Evolutionary conservation across 768 basidiomycete species (phyloP), one percentile per base, ranked within the genome.

Genomic region (Obba rivulosa): DNA sequence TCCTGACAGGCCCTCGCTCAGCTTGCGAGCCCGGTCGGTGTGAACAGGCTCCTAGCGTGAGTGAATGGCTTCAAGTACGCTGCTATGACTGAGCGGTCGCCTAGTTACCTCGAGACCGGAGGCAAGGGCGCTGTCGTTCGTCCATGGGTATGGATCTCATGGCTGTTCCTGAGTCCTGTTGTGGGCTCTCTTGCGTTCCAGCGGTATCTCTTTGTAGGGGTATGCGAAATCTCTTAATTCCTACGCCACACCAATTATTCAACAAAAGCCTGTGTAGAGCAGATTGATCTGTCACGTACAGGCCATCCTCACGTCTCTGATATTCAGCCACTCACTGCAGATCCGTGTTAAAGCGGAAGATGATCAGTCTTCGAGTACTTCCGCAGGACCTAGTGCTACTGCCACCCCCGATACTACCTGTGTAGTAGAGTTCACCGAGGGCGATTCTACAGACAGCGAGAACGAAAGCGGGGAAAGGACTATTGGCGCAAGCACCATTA

Each of bases 111-210:
- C 8, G 84, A 87, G 64, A 74, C 65, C 7, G 64, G 66, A 14
- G 80, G 79, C 3, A 58, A 74, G 49, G 73, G 63, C 17, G 70
- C 81, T 0, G 57, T 65, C 3, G 64, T 83, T 34, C 73, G 75
- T 21, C 86, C 86, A 1, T 85, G 84, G 78, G 75, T 87, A 9
- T 88, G 85, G 84, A 74, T 87, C 28, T 40, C 63, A 0, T 66
- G 68, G 62, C 66, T 82, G 17, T 74, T 81, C 53, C 38, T 76
- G 3, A 78, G 77, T 7, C 75, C 79, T 14, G 57, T 70, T 5
- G 0, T 73, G 3, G 66, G 65, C 8, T 65, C 76, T 4, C 20
- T 83, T 4, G 55, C 69, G 10, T 71, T 76, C 46, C 80, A 86
- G 53, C 73, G 71, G 62, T 86, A 84, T 57, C 65, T 76, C 34